These are phyloP conservation scores for Populus pruinosa DNA, from an alignment of 345 rosid genomes.

Conservation along the genomic window DNA sequence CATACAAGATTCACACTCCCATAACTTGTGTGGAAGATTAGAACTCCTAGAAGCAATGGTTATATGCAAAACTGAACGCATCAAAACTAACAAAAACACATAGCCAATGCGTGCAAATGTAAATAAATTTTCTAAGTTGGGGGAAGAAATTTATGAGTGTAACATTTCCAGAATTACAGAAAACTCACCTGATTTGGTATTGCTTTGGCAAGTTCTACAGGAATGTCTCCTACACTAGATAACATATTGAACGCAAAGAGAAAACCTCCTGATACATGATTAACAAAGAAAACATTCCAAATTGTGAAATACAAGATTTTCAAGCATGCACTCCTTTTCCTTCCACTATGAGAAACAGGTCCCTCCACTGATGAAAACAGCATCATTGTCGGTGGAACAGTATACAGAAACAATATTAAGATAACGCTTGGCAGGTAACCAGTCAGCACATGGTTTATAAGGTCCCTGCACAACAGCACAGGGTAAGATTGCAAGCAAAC, in stretches of 20 bases:
- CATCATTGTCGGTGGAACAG: constrained; percentile 94
- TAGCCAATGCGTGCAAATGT: neutral
- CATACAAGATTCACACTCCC: neutral
- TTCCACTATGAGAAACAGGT: constrained; percentile 58
- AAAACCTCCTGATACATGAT: constrained; percentile 74
- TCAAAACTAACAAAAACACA: neutral
- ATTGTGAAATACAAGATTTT: constrained; percentile 81
- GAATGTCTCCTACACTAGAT: constrained; percentile 59
- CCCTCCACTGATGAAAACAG: constrained; percentile 77
- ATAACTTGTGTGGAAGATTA: neutral
- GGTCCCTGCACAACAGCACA: constrained; percentile 40
- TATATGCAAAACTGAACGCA: neutral
- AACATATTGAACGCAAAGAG: constrained; percentile 50
- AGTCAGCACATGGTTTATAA: constrained; percentile 56
- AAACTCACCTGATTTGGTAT: constrained; percentile 70
- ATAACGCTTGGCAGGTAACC: constrained; percentile 97
- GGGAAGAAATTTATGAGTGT: neutral
- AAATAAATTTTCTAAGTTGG: neutral
- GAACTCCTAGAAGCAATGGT: neutral
- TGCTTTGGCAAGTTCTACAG: constrained; percentile 62
- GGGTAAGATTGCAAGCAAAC: neutral
- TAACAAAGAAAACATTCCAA: constrained; percentile 92
- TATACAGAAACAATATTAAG: constrained; percentile 54
- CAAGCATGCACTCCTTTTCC: constrained; percentile 81
- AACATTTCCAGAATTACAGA: neutral